phyloP scores from a whole-genome alignment of 805 yeast genomes.

The Metahyphopichia silvanorum region DNA sequence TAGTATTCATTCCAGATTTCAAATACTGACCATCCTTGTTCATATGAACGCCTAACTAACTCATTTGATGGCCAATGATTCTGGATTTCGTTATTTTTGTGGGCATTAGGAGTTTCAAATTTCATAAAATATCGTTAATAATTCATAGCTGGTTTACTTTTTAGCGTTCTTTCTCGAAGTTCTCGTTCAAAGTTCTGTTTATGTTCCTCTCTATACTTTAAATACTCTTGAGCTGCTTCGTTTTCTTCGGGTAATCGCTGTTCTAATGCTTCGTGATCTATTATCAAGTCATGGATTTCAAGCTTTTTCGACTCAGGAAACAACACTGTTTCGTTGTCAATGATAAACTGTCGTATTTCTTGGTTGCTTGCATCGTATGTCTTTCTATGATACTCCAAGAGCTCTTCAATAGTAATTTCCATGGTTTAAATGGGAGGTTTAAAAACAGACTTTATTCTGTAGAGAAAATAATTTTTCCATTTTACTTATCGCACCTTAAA shows the following conservation, averaged over 20 bases:
- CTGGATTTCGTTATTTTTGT: too few species aligned
- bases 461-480: background rate
- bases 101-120: too few species aligned
- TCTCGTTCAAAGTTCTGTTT: constrained; percentile 19
- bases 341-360: constrained; percentile 2
- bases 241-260: constrained; percentile 7
- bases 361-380: constrained; percentile 5
- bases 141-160: constrained; percentile 3
- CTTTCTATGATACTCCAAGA: constrained; percentile 13
- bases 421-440: too few species aligned
- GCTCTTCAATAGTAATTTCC: constrained; percentile 8
- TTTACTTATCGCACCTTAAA: too few species aligned
- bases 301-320: constrained; percentile 4
- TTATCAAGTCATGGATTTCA: constrained; percentile 11
- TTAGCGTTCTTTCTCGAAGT: constrained; percentile 18
- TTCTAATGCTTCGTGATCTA: constrained; percentile 18
- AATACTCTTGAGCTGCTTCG: constrained; percentile 11
- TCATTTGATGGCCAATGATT: too few species aligned
- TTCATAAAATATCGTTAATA: constrained; percentile 1
- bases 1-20: too few species aligned
- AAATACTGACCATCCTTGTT: too few species aligned
- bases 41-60: too few species aligned
- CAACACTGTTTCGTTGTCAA: constrained; percentile 3
- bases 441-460: too few species aligned
- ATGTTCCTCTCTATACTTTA: constrained; percentile 16